Evolutionary conservation across 1,284 basidiomycete species (phyloP).

Genomic region (Anthracocystis setariae): DNA sequence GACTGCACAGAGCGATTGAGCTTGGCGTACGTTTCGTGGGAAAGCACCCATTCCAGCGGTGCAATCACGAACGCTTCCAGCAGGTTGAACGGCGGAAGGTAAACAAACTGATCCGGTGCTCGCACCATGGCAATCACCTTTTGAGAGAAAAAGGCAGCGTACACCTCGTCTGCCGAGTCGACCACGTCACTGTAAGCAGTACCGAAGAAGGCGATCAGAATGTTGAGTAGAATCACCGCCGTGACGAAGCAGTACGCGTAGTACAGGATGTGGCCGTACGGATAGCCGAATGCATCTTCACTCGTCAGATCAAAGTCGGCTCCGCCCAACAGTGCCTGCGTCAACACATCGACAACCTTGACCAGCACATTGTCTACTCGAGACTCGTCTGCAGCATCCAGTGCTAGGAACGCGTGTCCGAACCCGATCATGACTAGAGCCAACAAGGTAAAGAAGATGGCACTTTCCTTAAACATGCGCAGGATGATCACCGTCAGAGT

Average conservation of each 20-base stretch:
- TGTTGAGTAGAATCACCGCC: constrained; percentile 66
- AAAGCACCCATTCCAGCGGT: constrained; percentile 79
- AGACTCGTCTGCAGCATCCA: constrained; percentile 88
- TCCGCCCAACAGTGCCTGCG: constrained; percentile 78
- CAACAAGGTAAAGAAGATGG: constrained; percentile 72
- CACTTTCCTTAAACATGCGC: constrained; percentile 89
- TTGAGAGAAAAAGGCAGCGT: constrained; percentile 45
- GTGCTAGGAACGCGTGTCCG: constrained; percentile 83
- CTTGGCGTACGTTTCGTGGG: constrained; percentile 46
- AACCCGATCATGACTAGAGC: constrained; percentile 86
- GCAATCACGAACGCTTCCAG: constrained; percentile 82
- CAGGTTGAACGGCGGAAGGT: constrained; percentile 77
- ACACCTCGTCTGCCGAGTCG: constrained; percentile 51
- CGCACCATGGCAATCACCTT: constrained; percentile 70
- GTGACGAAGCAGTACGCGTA: constrained; percentile 70
- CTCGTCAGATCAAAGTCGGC: constrained; percentile 50
- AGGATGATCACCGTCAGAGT: constrained; percentile 57
- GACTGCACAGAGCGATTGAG: constrained; percentile 51
- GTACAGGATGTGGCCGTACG: constrained; percentile 79
- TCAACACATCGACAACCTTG: constrained; percentile 78
- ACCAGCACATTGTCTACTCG: constrained; percentile 71
- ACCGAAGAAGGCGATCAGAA: constrained; percentile 86
- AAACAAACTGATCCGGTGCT: constrained; percentile 76
- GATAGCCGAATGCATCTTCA: constrained; percentile 48
- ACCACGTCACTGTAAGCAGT: constrained; percentile 64